phyloP scores from a whole-genome alignment of 1,139 yeast species.

The Protomyces inundatus region DNA sequence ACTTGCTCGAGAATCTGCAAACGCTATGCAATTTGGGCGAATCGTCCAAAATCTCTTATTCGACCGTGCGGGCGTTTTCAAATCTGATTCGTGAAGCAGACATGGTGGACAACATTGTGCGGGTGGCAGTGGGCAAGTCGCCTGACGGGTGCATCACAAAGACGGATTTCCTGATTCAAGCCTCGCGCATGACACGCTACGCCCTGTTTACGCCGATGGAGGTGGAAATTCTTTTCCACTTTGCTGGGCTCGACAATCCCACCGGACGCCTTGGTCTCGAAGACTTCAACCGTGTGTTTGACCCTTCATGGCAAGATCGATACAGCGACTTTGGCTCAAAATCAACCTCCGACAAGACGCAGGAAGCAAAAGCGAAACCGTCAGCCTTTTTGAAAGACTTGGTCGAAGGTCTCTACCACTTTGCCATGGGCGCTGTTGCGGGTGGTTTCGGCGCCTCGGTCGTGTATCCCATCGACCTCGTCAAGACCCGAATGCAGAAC shows the following conservation, averaged over 20 bases:
- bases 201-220: slow-evolving; percentile 46
- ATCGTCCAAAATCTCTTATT: slow-evolving; percentile 42
- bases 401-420: slow-evolving; percentile 82
- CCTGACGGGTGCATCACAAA: slow-evolving; percentile 42
- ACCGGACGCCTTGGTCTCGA: slow-evolving; percentile 41
- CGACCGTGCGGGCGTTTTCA: slow-evolving; percentile 45
- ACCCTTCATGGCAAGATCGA: slow-evolving; percentile 43
- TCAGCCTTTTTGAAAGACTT: slow-evolving; percentile 45
- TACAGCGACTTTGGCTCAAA: slow-evolving; percentile 35
- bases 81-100: slow-evolving; percentile 45
- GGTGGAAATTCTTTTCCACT: slow-evolving; percentile 45
- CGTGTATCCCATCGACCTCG: slow-evolving; percentile 95
- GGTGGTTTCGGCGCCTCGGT: slow-evolving; percentile 98
- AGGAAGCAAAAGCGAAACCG: slow-evolving; percentile 45
- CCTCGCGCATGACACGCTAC: slow-evolving; percentile 43
- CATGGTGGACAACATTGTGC: slow-evolving; percentile 43
- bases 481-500: slow-evolving; percentile 96
- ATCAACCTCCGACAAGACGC: slow-evolving; percentile 34
- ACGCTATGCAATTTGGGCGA: slow-evolving; percentile 41
- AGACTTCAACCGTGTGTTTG: slow-evolving; percentile 44
- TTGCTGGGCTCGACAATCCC: slow-evolving; percentile 40
- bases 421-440: slow-evolving; percentile 85
- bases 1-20: slow-evolving; percentile 40
- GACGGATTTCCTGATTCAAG: slow-evolving; percentile 42
- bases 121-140: slow-evolving; percentile 37